Evolutionary conservation across 192 early-diverging fungal species (phyloP), one percentile per base, ranked within the genome.

Genomic region (Coemansia erecta): DNA sequence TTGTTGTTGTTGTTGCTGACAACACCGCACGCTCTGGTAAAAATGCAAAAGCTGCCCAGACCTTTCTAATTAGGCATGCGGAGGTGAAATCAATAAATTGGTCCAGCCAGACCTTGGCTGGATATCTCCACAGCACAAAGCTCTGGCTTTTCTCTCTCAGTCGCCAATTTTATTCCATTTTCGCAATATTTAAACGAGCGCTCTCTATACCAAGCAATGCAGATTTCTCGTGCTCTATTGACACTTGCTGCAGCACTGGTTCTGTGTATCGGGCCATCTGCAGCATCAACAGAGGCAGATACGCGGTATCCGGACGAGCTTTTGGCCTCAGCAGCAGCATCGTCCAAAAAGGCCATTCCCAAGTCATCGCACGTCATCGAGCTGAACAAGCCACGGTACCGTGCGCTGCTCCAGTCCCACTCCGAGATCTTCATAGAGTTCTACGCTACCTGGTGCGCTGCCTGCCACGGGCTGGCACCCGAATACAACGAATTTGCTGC

Each of bases 391-490:
- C 26, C 31, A 8, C 39, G 42, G 45, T 80, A 73, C 67, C 53
- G 57, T 21, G 58, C 57, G 8, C 47, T 73, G n/a, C 56, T 72
- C 26, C 48, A 44, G 41, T 57, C 60, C 11, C 71, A 63, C 54
- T 63, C 73, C 54, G 52, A 40, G 40, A 31, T 80, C 24, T 37
- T 80, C 43, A 58, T 80, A 33, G 77, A 80, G 58, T 73, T 80
- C 50, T 80, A 80, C 61, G 77, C 77, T 18, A 70, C 66, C 64
- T 80, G 77, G 77, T 80, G 77, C 41, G 58, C 60, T 21, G 71
- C 70, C 13, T 80, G 77, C 59, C 70, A 80, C 35, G 63, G 56
- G n/a, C 43, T 73, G 56, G 35, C 77, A 44, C 41, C 77, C 19
- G 72, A 70, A 22, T 73, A 66, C 47, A 60, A 64, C 58, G 58